phyloP scores from a whole-genome alignment of 306 rosid genomes.

The Cercis canadensis region DNA sequence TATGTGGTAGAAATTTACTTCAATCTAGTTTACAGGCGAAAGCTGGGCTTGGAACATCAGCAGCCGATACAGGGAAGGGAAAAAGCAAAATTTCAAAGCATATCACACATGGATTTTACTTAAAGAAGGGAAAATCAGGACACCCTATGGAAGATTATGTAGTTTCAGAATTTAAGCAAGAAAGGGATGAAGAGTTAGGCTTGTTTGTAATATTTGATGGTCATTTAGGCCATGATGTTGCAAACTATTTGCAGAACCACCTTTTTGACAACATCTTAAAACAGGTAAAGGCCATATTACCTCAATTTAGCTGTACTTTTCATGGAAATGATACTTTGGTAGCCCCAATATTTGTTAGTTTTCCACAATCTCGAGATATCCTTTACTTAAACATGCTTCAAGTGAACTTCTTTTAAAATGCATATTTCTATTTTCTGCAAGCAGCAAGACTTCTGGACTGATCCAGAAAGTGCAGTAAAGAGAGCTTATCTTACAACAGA shows the following conservation, averaged over 20 bases:
- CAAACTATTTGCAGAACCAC: conserved; percentile 46
- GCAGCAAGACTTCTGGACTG: conserved; percentile 47
- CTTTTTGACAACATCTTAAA: conserved; percentile 52
- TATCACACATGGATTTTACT: conserved; percentile 45
- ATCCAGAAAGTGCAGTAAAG: conserved; percentile 39
- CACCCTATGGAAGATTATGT: conserved; percentile 57
- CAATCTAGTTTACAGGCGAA: neutral
- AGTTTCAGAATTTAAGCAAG: conserved; percentile 46
- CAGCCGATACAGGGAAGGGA: conserved; percentile 45
- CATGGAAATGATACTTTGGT: too few relatives aligned
- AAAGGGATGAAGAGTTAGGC: conserved; percentile 37
- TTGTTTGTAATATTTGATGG: conserved; percentile 57
- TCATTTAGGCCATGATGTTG: conserved; percentile 52
- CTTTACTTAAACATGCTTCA: too few relatives aligned
- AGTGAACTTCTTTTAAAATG: too few relatives aligned
- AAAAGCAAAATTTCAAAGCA: conserved; percentile 38
- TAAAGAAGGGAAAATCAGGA: conserved; percentile 53
- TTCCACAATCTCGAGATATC: neutral
- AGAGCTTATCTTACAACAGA: conserved; percentile 50
- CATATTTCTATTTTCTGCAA: conserved; percentile 15
- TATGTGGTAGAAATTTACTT: too few relatives aligned
- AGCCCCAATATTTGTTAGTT: too few relatives aligned
- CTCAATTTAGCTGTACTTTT: neutral
- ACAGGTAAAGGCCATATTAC: conserved; percentile 31
- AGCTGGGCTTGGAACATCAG: conserved; percentile 19